Conservation (phyloP, 495 filamentous ascomycete species). For the Aspergillus indologenus region DNA sequence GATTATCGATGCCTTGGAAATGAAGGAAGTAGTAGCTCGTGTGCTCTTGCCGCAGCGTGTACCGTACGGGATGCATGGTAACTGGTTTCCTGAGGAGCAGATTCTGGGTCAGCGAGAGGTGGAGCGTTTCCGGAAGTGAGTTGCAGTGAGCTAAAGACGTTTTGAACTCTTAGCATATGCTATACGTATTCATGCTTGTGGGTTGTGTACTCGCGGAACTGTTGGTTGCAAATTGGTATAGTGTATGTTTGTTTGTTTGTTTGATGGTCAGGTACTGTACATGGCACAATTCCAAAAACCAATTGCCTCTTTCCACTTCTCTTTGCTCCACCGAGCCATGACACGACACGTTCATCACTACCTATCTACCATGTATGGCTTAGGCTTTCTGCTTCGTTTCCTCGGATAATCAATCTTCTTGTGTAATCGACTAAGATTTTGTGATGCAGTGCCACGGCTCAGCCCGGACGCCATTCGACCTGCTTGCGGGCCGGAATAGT, state of each 20-base stretch:
- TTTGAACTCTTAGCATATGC: no score
- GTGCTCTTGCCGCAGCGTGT: conserved; percentile 60
- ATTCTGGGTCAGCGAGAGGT: conserved; percentile 37
- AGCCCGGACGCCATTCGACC: no score
- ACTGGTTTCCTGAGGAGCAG: conserved; percentile 59
- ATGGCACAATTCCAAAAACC: no score
- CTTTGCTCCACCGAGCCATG: not conserved
- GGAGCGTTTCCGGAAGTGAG: not conserved
- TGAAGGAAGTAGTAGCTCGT: conserved; percentile 53
- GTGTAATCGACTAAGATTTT: no score
- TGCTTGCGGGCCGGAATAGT: no score
- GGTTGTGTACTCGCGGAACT: no score
- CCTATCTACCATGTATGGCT: no score
- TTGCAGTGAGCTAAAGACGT: not conserved
- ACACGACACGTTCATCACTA: no score
- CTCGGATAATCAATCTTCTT: no score
- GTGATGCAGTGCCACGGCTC: no score
- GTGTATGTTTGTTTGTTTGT: not conserved
- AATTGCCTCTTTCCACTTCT: not conserved
- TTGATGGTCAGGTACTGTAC: not conserved
- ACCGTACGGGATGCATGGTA: conserved; percentile 64
- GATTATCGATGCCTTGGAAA: conserved; percentile 58
- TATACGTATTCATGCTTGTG: no score
- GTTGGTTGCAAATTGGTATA: not conserved
- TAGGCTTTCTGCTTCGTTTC: no score